Conservation (phyloP, 106 monocot genomes). For the Gastrodia elata region DNA sequence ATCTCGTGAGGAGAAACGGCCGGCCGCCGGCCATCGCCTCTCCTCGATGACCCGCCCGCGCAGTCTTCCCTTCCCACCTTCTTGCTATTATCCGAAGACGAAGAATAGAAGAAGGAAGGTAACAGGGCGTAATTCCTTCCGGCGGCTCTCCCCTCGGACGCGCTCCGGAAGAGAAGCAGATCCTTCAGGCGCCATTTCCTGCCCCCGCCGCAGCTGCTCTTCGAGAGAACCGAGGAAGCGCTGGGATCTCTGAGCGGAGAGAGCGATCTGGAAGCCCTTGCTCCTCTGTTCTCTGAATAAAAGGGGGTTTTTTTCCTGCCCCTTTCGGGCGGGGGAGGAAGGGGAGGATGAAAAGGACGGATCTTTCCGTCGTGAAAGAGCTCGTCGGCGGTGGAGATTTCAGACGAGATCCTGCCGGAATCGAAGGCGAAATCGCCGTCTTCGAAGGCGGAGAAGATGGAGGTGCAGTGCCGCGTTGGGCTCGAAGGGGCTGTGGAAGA, state of each 20-base stretch:
- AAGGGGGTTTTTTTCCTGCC: slow-evolving; percentile 13
- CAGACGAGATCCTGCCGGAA: not conserved
- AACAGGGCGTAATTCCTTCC: slow-evolving; percentile 25
- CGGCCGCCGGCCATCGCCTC: not conserved
- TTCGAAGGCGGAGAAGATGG: slow-evolving; percentile 16
- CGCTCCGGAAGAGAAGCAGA: slow-evolving; percentile 57
- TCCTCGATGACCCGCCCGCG: slow-evolving; percentile 1
- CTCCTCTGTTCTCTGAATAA: slow-evolving; percentile 20
- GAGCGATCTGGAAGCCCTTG: slow-evolving; percentile 33
- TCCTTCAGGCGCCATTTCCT: slow-evolving; percentile 59
- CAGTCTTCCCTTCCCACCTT: slow-evolving; percentile 9
- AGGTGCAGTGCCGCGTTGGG: slow-evolving; percentile 37
- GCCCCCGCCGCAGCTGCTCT: slow-evolving; percentile 5
- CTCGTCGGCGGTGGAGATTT: slow-evolving; percentile 11
- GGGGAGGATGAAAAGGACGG: not conserved
- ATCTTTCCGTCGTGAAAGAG: slow-evolving; percentile 13
- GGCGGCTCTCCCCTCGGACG: slow-evolving; percentile 29
- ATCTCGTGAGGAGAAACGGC: slow-evolving; percentile 8
- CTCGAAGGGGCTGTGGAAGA: slow-evolving; percentile 47
- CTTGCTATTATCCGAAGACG: not conserved
- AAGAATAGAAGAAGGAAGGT: slow-evolving; percentile 1
- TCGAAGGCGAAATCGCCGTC: slow-evolving; percentile 11
- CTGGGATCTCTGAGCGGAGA: slow-evolving; percentile 15
- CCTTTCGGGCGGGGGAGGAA: not conserved
- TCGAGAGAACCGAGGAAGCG: not conserved